These are phyloP conservation scores for Trametes villosa DNA, from an alignment of 768 basidiomycete genomes.

Conservation along the genomic window DNA sequence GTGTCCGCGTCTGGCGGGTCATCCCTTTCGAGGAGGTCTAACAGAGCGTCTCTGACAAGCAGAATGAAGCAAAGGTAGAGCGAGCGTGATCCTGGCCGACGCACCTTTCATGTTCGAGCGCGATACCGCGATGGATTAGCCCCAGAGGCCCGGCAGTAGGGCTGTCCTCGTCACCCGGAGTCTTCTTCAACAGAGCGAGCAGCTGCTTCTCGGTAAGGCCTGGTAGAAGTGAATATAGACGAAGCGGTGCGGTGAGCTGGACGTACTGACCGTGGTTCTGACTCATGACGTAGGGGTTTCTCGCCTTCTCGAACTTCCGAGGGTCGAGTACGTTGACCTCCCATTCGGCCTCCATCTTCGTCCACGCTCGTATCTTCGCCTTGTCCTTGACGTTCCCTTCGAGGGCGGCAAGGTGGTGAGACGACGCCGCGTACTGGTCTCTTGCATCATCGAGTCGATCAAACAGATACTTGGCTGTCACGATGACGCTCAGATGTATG, in stretches of 20 bases:
- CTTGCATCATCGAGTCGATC: not conserved
- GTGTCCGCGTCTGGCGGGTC: too few relatives aligned
- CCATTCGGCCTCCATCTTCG: not conserved
- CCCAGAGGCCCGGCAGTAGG: not conserved
- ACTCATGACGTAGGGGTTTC: not conserved
- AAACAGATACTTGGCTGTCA: not conserved
- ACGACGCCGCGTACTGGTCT: not conserved
- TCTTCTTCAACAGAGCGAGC: not conserved
- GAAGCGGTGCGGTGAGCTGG: not conserved
- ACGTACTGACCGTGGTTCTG: not conserved
- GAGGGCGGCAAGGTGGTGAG: not conserved
- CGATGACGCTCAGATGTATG: not conserved
- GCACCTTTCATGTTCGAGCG: not conserved
- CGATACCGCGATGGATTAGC: not conserved
- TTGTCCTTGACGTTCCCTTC: not conserved
- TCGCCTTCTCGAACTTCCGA: not conserved
- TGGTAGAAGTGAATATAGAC: not conserved
- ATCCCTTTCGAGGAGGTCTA: too few relatives aligned
- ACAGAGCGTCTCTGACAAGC: too few relatives aligned
- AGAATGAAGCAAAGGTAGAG: too few relatives aligned
- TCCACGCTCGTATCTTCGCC: slow-evolving; percentile 21
- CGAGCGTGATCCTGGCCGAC: too few relatives aligned
- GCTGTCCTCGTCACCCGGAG: not conserved
- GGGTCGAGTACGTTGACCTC: not conserved
- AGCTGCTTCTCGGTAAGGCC: not conserved